Conservation (phyloP, 352 stramenopile genomes). For the Globisporangium nagaii region DNA sequence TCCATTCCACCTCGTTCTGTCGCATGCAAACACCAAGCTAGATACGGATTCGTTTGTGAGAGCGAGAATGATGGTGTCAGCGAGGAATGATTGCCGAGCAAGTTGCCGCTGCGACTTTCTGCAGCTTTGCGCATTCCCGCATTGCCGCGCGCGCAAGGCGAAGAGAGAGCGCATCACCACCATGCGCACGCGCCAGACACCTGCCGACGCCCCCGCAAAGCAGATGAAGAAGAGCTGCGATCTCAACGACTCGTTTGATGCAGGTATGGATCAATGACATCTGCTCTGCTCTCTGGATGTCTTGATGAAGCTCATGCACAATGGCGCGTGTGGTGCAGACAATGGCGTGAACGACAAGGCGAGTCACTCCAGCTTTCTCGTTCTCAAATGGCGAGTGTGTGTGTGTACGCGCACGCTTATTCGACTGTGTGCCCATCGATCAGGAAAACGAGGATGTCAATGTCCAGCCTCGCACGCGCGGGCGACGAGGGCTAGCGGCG, state of each 20-base stretch:
- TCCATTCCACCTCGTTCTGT: too few species aligned
- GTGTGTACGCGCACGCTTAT: neutral
- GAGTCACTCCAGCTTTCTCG: neutral
- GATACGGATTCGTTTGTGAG: too few species aligned
- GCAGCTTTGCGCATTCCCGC: neutral
- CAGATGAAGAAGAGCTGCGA: conserved; percentile 29
- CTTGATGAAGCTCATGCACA: too few species aligned
- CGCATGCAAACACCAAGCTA: too few species aligned
- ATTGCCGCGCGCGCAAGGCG: neutral
- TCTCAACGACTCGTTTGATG: conserved; percentile 23
- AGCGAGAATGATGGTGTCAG: neutral
- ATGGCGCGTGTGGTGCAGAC: neutral
- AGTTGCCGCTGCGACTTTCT: neutral
- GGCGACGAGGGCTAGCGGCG: neutral
- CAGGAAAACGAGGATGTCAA: conserved; percentile 9
- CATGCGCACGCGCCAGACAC: neutral
- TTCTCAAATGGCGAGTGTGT: too few species aligned
- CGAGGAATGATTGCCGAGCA: neutral
- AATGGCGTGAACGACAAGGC: neutral
- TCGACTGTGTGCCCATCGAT: neutral
- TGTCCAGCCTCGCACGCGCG: neutral
- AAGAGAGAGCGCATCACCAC: neutral
- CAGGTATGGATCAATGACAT: conserved; percentile 1
- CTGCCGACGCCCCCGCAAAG: neutral
- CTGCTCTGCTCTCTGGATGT: conserved; percentile 4